Percentiles rank a stretch among this genome's conserved stretches.
phyloP scores from a whole-genome alignment of 257 asterid species.

The Solanum chilense region DNA sequence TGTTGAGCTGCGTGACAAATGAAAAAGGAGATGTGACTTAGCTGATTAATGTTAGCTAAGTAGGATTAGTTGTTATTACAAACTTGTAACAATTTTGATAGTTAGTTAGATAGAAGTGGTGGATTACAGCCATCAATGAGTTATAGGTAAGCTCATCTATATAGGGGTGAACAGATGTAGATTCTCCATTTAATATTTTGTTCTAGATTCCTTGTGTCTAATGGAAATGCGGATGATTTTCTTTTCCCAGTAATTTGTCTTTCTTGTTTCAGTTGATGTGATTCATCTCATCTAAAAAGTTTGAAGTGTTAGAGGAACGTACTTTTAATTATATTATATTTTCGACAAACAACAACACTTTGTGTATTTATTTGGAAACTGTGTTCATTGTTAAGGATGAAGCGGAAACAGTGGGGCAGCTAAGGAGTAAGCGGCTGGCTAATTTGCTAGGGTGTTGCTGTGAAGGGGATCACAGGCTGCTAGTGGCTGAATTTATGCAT shows the following conservation, averaged over 20 bases:
- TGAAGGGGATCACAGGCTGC: conserved; percentile 35
- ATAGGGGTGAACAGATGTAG: neutral
- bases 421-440: conserved; percentile 32
- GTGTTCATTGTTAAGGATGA: conserved; percentile 20
- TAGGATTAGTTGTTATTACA: neutral
- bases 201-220: neutral
- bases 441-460: conserved; percentile 37
- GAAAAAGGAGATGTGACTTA: neutral
- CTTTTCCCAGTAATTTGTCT: neutral
- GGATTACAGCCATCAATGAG: neutral
- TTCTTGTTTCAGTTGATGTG: too few relatives aligned
- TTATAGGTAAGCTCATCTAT: neutral
- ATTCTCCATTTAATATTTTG: too few relatives aligned
- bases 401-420: conserved; percentile 33
- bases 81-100: neutral
- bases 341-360: neutral
- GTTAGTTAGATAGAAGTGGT: neutral
- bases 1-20: neutral
- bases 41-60: neutral
- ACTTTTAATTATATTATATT: neutral
- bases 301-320: neutral
- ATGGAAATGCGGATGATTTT: neutral
- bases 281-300: neutral
- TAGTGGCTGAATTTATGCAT: conserved; percentile 43
- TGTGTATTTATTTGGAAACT: neutral